Base-by-base conservation (phyloP, 768 basidiomycete genomes). In the Pleurotus tuber-regium region DNA sequence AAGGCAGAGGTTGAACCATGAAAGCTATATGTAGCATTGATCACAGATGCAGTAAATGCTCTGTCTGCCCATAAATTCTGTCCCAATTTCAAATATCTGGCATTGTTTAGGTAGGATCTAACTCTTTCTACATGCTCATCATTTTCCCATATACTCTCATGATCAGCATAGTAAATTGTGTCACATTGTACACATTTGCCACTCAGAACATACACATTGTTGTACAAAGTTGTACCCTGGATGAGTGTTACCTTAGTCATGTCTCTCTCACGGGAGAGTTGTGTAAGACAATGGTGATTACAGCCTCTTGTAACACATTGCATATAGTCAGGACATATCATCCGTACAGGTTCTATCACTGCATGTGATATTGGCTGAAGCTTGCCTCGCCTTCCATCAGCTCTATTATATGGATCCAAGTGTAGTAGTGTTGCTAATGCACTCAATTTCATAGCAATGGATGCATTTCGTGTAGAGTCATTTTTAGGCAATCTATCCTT, bases 1-100 rank as follows among this genome's bases (percentile, higher is more conserved):
- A 39, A 53, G 35, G 57, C 55, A 21, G 57, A 29, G n/a, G 58
- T 42, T 41, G 55, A 59, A 51, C 56, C 56, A 57, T 57, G 58
- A 33, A 59, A 57, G 48, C 41, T 54, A 41, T 57, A 59, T 18
- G 52, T 54, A 21, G 30, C 52, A 59, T 52, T 57, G 3, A 59
- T 19, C 16, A 57, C 58, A 43, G 44, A 39, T 19, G 19, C 26
- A 39, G 57, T 33, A 42, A 58, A 58, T 16, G 43, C 43, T 14
- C 47, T 40, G 54, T 57, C 58, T 28, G 55, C 56, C 56, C 57
- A 58, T 11, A 56, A 6, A 24, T 16, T 16, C 43, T 43, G 36
- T 9, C 57, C 51, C 41, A 58, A 26, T 50, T 58, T 58, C 11
- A 58, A 16, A 40, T 49, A 58, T 19, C 43, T 52, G 24, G 57